Conservation (phyloP, 73 alveolate genomes). For the Paramecium tetraurelia region DNA sequence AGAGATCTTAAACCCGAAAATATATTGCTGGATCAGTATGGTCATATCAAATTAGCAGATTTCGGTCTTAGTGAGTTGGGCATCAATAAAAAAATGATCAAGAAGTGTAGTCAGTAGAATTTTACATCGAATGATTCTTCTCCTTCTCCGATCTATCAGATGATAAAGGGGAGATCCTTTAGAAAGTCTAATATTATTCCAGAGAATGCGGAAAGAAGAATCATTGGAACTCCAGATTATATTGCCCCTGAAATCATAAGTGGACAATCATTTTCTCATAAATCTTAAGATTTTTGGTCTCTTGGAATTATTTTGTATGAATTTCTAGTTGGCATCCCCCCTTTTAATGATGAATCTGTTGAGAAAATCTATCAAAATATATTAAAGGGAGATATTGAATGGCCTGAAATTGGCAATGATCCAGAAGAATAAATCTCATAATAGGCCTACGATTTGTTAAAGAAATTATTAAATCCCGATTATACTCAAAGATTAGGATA, state of each 20-base stretch:
- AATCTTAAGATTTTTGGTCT: constrained; percentile 53
- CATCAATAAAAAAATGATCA: constrained; percentile 46
- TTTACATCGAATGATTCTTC: neutral
- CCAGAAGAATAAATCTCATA: constrained; percentile 80
- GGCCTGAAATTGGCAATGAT: constrained; percentile 56
- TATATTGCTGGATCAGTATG: constrained; percentile 75
- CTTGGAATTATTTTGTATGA: constrained; percentile 52
- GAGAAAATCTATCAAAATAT: constrained; percentile 50
- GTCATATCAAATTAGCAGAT: constrained; percentile 81
- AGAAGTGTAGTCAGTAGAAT: constrained; percentile 19
- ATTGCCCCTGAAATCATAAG: constrained; percentile 80
- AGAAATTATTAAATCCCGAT: constrained; percentile 73
- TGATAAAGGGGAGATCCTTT: neutral
- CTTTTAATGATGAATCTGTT: constrained; percentile 57
- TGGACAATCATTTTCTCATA: constrained; percentile 32
- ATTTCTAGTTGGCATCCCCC: constrained; percentile 55
- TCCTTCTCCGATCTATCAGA: neutral
- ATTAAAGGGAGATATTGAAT: constrained; percentile 34
- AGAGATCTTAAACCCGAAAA: constrained; percentile 86
- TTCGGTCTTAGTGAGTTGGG: constrained; percentile 78
- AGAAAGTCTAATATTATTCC: neutral
- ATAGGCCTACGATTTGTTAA: constrained; percentile 83
- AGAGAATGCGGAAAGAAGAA: constrained; percentile 24
- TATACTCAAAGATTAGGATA: constrained; percentile 84
- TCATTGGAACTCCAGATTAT: constrained; percentile 87